phyloP scores from a whole-genome alignment of 108 stramenopile genomes.

The Aurantiochytrium sp. region DNA sequence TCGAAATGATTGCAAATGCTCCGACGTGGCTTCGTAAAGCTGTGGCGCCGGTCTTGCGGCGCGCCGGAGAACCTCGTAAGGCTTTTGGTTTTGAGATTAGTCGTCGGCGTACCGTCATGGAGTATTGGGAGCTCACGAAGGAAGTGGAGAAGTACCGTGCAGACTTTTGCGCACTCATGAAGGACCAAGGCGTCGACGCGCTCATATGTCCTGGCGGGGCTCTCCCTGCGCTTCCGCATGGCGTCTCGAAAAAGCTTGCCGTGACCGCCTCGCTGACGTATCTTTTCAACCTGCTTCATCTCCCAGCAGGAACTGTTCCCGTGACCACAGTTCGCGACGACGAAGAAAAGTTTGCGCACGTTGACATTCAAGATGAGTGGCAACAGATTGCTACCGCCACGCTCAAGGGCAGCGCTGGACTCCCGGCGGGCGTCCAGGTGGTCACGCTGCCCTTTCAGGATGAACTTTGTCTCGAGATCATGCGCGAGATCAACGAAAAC shows the following conservation, averaged over 20 bases:
- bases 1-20: background rate
- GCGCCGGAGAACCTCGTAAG: background rate
- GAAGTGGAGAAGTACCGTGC: conserved; percentile 34
- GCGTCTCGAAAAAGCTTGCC: conserved; percentile 14
- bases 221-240: conserved; percentile 40
- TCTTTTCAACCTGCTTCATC: conserved; percentile 36
- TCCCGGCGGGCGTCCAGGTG: conserved; percentile 40
- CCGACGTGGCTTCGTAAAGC: background rate
- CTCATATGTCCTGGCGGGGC: conserved; percentile 30
- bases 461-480: conserved; percentile 34
- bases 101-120: background rate
- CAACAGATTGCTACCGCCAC: conserved; percentile 18
- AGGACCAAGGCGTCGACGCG: conserved; percentile 27
- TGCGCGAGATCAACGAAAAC: conserved; percentile 32
- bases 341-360: conserved; percentile 30
- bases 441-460: conserved; percentile 38
- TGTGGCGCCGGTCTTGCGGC: background rate
- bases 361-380: conserved; percentile 12
- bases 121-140: conserved; percentile 25
- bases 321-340: conserved; percentile 33
- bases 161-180: conserved; percentile 3
- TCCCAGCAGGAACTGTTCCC: conserved; percentile 43
- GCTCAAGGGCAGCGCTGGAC: conserved; percentile 27
- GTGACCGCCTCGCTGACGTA: conserved; percentile 28
- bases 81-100: background rate